phyloP scores from a whole-genome alignment of 2,329 filamentous ascomycete species.

The Aureobasidium sp. region DNA sequence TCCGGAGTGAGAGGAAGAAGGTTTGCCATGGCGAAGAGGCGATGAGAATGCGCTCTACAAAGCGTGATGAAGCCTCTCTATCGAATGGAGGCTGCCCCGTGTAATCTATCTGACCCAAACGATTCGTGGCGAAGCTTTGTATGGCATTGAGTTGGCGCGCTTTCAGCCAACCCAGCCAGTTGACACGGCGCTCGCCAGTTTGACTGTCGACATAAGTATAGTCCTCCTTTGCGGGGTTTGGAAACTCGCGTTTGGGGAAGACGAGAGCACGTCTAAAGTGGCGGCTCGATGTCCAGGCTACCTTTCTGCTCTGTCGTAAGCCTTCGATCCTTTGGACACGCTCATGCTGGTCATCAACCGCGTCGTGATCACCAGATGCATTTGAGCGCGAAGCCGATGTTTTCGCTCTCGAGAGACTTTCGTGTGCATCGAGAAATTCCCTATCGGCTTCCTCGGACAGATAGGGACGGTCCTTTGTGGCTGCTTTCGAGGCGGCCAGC shows the following conservation, averaged over 20 bases:
- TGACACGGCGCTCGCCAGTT: conserved; percentile 27
- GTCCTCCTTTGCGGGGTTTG: conserved; percentile 24
- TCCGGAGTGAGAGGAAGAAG: conserved; percentile 31
- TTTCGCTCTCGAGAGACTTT: conserved; percentile 22
- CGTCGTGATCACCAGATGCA: conserved; percentile 10
- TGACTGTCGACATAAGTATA: conserved; percentile 24
- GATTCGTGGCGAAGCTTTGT: conserved; percentile 14
- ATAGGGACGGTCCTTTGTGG: conserved; percentile 31
- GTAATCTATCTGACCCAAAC: conserved; percentile 29
- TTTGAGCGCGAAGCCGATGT: conserved; percentile 10
- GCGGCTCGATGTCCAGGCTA: conserved; percentile 34
- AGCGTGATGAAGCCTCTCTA: conserved; percentile 29
- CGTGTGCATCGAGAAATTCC: conserved; percentile 30
- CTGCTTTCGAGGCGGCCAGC: conserved; percentile 28
- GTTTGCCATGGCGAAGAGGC: conserved; percentile 36
- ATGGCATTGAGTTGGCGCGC: conserved; percentile 2
- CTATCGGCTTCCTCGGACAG: conserved; percentile 28
- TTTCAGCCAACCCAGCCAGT: conserved; percentile 21
- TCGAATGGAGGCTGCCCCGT: conserved; percentile 31
- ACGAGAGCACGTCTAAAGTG: conserved; percentile 34
- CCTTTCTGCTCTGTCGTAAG: conserved; percentile 30
- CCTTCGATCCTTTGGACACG: conserved; percentile 28
- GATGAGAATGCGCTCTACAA: conserved; percentile 34
- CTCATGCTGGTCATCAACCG: conserved; percentile 15
- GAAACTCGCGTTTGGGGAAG: conserved; percentile 26